Base-by-base conservation (phyloP, 176 grass and related monocot genomes). In the Typha latifolia region DNA sequence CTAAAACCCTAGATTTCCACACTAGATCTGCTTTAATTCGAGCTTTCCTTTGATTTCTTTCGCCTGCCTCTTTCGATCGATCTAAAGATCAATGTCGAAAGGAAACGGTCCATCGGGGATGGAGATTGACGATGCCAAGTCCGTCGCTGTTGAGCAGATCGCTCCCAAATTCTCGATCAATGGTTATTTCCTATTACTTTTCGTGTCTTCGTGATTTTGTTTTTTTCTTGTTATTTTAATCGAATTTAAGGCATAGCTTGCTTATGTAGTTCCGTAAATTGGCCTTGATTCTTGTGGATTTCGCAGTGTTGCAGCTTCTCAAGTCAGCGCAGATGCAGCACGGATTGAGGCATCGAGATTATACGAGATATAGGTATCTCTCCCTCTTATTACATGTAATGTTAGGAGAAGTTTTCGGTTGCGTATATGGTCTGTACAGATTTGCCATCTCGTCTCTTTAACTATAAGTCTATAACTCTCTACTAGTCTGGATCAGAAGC, bases 281-380 rank as follows among this genome's bases (percentile, higher is more conserved):
- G 14, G 70, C 43, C 19, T 49, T 73, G 11, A 56, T 66, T 72
- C 34, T 49, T 72, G 12, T 16, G 52, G 15, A 62, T 51, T 64
- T 49, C 32, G 59, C 78, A 97, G 94, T 97, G 67, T 67, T 93
- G 73, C 82, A 93, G 72, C 78, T 92, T n/a, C 82, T 89, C 55
- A 92, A 87, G 81, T 87, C 85, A 10, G 69, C 94, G 27, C 94
- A 97, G 86, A 97, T 97, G 94, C 88, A 93, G 69, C 94, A 97
- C 32, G 94, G 94, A 1, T 85, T 97, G 75, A 84, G 88, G 73
- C 94, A 91, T 50, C 80, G 94, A 15, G 90, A 95, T 82, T 95
- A 95, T 49, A 86, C 83, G 27, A 84, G 88, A 32, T 97, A 97
- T 72, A 80, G 94, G 89, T 97, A 24, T 26, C 59, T 66, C 12